phyloP scores from a whole-genome alignment of 352 stramenopile genomes.

The Saprolegnia diclina region DNA sequence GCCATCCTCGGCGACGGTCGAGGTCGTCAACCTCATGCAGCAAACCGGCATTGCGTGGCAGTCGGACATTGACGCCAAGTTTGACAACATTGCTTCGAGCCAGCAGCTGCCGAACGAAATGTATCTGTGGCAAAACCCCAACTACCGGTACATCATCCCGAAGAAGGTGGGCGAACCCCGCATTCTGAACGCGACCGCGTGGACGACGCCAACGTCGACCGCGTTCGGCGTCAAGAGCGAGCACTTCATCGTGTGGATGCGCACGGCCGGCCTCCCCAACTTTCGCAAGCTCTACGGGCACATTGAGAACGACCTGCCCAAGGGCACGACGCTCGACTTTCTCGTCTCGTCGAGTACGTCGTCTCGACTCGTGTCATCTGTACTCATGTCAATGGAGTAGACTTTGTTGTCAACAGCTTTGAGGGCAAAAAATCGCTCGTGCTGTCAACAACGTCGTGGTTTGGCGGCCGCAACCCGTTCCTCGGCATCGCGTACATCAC shows the following conservation, averaged over 20 bases:
- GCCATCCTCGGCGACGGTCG: conserved; percentile 23
- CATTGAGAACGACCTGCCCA: conserved; percentile 90
- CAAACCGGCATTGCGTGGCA: conserved; percentile 97
- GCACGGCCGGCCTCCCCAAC: conserved; percentile 92
- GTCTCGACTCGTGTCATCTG: no score
- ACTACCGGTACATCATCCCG: conserved; percentile 78
- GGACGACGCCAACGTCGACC: conserved; percentile 49
- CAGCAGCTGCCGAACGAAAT: conserved; percentile 42
- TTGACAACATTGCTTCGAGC: conserved; percentile 83
- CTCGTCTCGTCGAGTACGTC: conserved; percentile 85
- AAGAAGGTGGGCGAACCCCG: conserved; percentile 47
- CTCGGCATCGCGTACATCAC: conserved; percentile 95
- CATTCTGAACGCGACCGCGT: conserved; percentile 73
- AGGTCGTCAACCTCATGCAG: conserved; percentile 83
- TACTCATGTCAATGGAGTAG: conserved; percentile 14
- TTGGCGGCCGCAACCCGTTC: conserved; percentile 96
- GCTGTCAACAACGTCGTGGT: conserved; percentile 93
- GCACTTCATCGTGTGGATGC: conserved; percentile 99
- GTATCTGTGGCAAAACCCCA: conserved; percentile 78
- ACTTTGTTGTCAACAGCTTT: conserved; percentile 95
- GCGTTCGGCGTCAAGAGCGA: conserved; percentile 94
- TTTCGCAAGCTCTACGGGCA: conserved; percentile 99
- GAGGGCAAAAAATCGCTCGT: conserved; percentile 95
- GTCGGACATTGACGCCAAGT: conserved; percentile 94
- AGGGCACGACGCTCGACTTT: conserved; percentile 89